phyloP scores from a whole-genome alignment of 768 basidiomycete species.

The Hemileccinum impolitum region DNA sequence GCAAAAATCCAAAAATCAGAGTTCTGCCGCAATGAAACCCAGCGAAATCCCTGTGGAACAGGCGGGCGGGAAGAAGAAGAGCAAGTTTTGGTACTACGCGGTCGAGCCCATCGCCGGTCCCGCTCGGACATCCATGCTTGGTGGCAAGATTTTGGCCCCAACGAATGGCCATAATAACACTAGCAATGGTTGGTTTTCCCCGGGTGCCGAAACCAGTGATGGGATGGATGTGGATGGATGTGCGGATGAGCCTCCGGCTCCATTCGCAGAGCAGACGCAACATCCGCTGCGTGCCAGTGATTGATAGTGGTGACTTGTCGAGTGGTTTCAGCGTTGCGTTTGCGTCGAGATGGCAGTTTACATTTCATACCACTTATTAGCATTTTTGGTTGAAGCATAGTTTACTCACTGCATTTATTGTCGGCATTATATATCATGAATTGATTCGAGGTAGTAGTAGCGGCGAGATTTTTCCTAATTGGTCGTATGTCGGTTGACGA shows the following conservation, averaged over 20 bases:
- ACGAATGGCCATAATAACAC: slow-evolving; percentile 18
- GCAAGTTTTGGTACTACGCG: slow-evolving; percentile 87
- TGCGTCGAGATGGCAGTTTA: slow-evolving; percentile 11
- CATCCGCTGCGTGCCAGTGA: slow-evolving; percentile 6
- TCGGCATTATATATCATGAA: slow-evolving; percentile 18
- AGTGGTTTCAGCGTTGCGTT: slow-evolving; percentile 9
- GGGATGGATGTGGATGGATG: slow-evolving; percentile 25
- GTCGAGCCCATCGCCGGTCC: slow-evolving; percentile 61
- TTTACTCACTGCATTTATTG: slow-evolving; percentile 29
- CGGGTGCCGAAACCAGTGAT: slow-evolving; percentile 1
- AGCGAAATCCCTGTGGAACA: slow-evolving; percentile 74
- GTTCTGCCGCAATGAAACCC: slow-evolving; percentile 66
- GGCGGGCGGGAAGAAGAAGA: slow-evolving; percentile 76
- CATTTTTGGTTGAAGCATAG: slow-evolving; percentile 27
- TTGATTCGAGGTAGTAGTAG: neutral
- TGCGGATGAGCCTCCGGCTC: slow-evolving; percentile 13
- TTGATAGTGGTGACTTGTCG: slow-evolving; percentile 4
- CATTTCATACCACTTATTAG: slow-evolving; percentile 29
- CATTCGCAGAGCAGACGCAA: slow-evolving; percentile 16
- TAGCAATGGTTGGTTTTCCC: slow-evolving; percentile 7
- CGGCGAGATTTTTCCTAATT: slow-evolving; percentile 18
- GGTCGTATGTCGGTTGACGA: neutral
- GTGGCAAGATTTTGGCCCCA: slow-evolving; percentile 11
- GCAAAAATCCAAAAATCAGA: slow-evolving; percentile 48
- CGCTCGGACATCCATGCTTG: slow-evolving; percentile 10